Evolutionary conservation across 179 eudicot species (phyloP), one percentile per base, ranked within the genome.

Genomic region (Gypsophila paniculata): DNA sequence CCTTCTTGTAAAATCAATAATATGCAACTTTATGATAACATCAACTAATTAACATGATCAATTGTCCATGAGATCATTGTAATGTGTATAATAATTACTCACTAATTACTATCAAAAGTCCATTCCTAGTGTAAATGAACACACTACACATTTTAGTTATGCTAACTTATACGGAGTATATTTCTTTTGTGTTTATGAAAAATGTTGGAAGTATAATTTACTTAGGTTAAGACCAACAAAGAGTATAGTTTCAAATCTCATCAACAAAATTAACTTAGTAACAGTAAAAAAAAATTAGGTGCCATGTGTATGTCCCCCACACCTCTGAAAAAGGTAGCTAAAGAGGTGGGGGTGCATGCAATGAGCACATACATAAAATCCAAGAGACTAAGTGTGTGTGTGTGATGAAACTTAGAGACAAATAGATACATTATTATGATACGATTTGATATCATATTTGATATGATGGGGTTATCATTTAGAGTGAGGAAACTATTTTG

Each of bases 401-500:
- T 39, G 55, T 70, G 70, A 76, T 62, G 57, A 46, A 36, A 72
- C 65, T 48, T 29, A 72, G 67, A 10, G 39, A 65, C 61, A 72
- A 70, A 70, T 62, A 36, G 72, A 58, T 49, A 79, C 60, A 67
- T 67, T 15, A 34, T 18, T 15, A 34, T 18, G 71, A 54, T 17
- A 82, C 71, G 79, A 29, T 63, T 29, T 69, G 72, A 54, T 54
- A 17, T n/a, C 36, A 52, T 49, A 83, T 75, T 6, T n/a, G 79
- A 32, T 69, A 84, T 79, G 78, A 81, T 81, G 82, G 75, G 77
- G 82, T 75, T 75, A 81, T 87, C 80, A 91, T 89, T 81, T 78
- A 74, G 69, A 59, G 53, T 19, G 63, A 66, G 78, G 70, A 62
- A 57, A 54, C 4, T 29, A 29, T 29, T 70, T 62, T 58, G 66